These are phyloP conservation scores for Skeletonema costatum DNA, from an alignment of 108 stramenopile species.

Conservation along the genomic window DNA sequence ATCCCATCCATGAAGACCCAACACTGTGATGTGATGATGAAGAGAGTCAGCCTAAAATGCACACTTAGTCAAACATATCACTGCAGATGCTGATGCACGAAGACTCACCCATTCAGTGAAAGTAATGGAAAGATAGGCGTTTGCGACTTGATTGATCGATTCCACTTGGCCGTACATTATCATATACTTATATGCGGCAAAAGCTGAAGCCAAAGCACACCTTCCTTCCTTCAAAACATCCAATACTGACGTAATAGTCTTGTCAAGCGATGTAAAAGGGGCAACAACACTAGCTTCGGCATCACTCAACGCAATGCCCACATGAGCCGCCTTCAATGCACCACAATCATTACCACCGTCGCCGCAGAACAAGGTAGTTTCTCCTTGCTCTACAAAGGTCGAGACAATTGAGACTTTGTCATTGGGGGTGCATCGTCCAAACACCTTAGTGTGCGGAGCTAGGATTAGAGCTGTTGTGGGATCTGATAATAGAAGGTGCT, in stretches of 20 bases:
- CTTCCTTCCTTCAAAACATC: constrained; percentile 70
- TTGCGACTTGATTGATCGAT: constrained; percentile 55
- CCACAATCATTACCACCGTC: constrained; percentile 74
- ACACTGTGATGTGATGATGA: not conserved
- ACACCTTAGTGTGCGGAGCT: constrained; percentile 45
- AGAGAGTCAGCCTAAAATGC: not conserved
- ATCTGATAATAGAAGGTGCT: constrained; percentile 27
- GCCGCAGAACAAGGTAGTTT: constrained; percentile 67
- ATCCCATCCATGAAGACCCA: constrained; percentile 65
- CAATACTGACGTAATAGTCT: constrained; percentile 58
- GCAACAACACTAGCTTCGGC: constrained; percentile 71
- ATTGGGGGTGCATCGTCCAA: constrained; percentile 65
- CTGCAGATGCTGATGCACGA: not conserved
- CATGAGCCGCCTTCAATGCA: constrained; percentile 62
- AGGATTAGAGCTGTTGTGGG: constrained; percentile 36
- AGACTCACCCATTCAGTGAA: constrained; percentile 54
- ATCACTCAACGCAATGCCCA: constrained; percentile 68
- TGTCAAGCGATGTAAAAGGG: constrained; percentile 75
- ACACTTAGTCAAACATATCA: not conserved
- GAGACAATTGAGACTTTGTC: constrained; percentile 65
- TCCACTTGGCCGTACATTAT: constrained; percentile 83
- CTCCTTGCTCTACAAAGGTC: constrained; percentile 57
- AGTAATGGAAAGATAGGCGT: constrained; percentile 54
- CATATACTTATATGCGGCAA: constrained; percentile 65
- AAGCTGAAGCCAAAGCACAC: constrained; percentile 65